These are phyloP conservation scores for Daucus carota DNA, from an alignment of 129 eudicot species.

Conservation along the genomic window DH1_v3.0 NC_030382.2:41544001-41544500, in stretches of 20 bases:
- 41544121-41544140: not conserved
- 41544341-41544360: not conserved
- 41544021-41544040: conserved; percentile 74
- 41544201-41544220: conserved; percentile 99
- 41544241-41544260: conserved; percentile 59
- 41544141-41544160: not conserved
- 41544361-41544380: not conserved
- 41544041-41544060: conserved; percentile 73
- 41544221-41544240: conserved; percentile 60
- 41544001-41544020: conserved; percentile 44
- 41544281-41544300: not conserved
- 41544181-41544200: conserved; percentile 79
- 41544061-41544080: conserved; percentile 66
- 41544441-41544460: not conserved
- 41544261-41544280: conserved; percentile 33
- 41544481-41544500: conserved; percentile 38
- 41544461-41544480: not conserved
- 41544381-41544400: not conserved
- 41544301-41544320: conserved; percentile 1
- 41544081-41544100: conserved; percentile 48
- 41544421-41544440: not conserved
- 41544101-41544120: not conserved
- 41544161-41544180: not conserved
- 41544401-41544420: not conserved
- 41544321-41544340: not conserved